Evolutionary conservation across 768 basidiomycete genomes (phyloP), one percentile per base, ranked within the genome.

Genomic region (Rhizopogon vinicolor): DNA sequence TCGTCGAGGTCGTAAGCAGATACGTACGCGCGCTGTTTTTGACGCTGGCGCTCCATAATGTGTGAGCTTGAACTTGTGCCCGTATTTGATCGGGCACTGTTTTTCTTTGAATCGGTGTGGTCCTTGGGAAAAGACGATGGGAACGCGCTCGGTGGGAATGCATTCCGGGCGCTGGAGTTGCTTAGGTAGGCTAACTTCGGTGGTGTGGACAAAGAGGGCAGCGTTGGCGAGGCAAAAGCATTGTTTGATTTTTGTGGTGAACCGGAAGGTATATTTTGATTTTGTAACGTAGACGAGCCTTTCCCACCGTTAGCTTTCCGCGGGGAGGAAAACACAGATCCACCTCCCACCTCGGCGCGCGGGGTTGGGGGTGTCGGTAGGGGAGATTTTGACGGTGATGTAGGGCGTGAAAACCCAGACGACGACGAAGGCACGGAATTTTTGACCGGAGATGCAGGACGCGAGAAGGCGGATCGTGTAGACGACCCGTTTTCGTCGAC

Each of bases 1-100:
- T 75, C 74, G 33, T 74, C 73, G 14, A 41, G 51, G 19, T 52
- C 41, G 45, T 52, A 49, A 18, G 28, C 25, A 8, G 25, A 50
- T 22, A 13, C 19, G 44, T 50, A 44, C 8, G 41, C 51, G 22
- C 44, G 39, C 51, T 52, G 51, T 18, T 49, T 52, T 41, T 51
- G 44, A 14, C 51, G 51, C 51, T 52, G 41, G 22, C 51, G 41
- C 25, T 52, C 51, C 39, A 41, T 41, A 28, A 49, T 29, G 28
- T 52, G 51, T 16, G 51, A 52, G 19, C 31, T 40, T 31, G 25
- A 48, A 33, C 3, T 33, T 33, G 31, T 33, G 31, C 31, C 31
- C 31, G 31, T 9, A 33, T 7, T 33, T 33, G 31, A 33, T 33
- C 31, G 31, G 7, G 5, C 7, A 31, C 31, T 33, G 31, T 9